Evolutionary conservation across 2,329 filamentous ascomycete genomes (phyloP), one percentile per base, ranked within the genome.

Genomic region (Colletotrichum truncatum): DNA sequence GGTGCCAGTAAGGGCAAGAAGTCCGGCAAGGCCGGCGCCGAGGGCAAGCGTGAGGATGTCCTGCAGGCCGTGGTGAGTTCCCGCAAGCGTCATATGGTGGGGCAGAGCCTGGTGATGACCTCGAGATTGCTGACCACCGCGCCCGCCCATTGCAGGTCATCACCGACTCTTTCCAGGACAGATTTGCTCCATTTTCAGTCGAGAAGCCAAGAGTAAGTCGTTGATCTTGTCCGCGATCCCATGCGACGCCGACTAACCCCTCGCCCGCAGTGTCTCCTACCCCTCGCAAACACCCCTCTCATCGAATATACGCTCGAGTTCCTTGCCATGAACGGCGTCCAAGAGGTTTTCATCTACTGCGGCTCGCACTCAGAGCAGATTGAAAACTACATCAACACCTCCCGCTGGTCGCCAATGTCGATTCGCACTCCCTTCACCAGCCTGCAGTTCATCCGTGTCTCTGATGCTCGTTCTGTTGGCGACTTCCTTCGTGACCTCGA

Each of bases 281-380:
- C 95, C 10, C 86, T 99, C 66, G 96, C 93, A 66, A 98, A 98
- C 77, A 94, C 91, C 2, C 95, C 96, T 34, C 84, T 99, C 68
- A 97, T 99, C 80, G 96, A 99, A 78, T 98, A 99, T 77, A 98
- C 95, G 4, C 89, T 98, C 73, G 94, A 98, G 75, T 98, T 97
- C 73, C 89, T 99, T 1, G 94, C 94, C 69, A 95, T 95, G 85
- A 94, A 96, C 64, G 94, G 94, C 63, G 94, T 98, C n/a, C 90
- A 96, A 71, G 93, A 98, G 70, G 92, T 98, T 57, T 97, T 92
- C 76, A 87, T 99, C 64, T 98, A 98, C 81, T 95, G 92, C 72
- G 93, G 93, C 66, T 90, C 93, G 26, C 94, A 98, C 76, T 92
- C 91, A 28, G 91, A 96, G 64, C 89, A 94, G 76, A 87, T 99